These are phyloP conservation scores for Phytophthora tubulina DNA, from an alignment of 352 stramenopile species.

Conservation along the genomic window DNA sequence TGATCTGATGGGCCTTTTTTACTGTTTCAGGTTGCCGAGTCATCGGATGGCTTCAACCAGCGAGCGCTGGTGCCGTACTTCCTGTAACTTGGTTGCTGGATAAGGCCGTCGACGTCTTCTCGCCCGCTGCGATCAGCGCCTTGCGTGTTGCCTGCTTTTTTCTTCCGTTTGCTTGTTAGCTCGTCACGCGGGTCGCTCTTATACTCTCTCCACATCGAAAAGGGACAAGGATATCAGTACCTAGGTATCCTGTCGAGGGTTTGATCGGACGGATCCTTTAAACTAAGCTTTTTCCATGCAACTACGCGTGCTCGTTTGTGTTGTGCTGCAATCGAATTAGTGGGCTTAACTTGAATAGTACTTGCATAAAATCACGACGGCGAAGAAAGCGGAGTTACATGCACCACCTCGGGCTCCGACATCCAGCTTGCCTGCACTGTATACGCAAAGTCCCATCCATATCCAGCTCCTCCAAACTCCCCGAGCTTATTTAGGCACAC, in stretches of 20 bases:
- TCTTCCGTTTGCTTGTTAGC: constrained; percentile 41
- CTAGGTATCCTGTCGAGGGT: constrained; percentile 49
- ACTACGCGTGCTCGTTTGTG: constrained; percentile 6
- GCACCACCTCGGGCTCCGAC: constrained; percentile 57
- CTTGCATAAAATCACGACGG: constrained; percentile 25
- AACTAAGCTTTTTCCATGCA: constrained; percentile 44
- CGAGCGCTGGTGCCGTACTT: constrained; percentile 88
- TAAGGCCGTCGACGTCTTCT: constrained; percentile 25
- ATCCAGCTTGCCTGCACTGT: constrained; percentile 73
- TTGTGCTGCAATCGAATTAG: constrained; percentile 5
- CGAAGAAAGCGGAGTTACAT: constrained; percentile 51
- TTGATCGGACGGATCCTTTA: constrained; percentile 45
- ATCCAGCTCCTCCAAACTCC: constrained; percentile 77
- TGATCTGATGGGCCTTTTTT: constrained; percentile 13
- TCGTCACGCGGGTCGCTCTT: constrained; percentile 36
- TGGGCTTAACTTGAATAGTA: too few relatives aligned
- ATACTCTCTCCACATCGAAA: constrained; percentile 52
- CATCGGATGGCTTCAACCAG: constrained; percentile 80
- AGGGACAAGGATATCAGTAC: constrained; percentile 54
- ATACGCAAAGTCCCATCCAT: constrained; percentile 82
- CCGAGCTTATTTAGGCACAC: constrained; percentile 81
- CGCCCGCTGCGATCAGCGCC: constrained; percentile 16
- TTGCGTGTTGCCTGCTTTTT: constrained; percentile 31
- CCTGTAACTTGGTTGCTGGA: constrained; percentile 63
- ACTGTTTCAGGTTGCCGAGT: constrained; percentile 77